Evolutionary conservation across 306 rosid species (phyloP), one percentile per base, ranked within the genome.

Genomic region (Urtica urens): DNA sequence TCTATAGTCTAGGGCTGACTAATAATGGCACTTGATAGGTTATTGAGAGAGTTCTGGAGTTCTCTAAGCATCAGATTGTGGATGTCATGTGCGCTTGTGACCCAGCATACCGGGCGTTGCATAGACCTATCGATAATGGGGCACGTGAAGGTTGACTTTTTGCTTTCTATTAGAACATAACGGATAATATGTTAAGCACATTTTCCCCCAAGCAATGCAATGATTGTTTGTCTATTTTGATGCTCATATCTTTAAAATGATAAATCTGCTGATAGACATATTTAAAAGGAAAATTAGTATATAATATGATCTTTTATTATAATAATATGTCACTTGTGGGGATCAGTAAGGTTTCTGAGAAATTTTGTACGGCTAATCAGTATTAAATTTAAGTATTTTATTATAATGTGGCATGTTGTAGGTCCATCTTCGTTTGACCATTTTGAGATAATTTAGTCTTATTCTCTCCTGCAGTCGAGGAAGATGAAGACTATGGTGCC

Each of bases 21-120:
- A n/a, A n/a, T n/a, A n/a, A n/a, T n/a, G n/a, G n/a, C n/a, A n/a
- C n/a, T n/a, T n/a, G 16, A 53, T 79, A 90, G 99, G 74, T 81
- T 60, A 90, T 90, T 46, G 99, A 90, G 71, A 79, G 99, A 71
- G 83, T 85, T 77, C 75, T 90, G 59, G 99, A 90, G 82, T 81
- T 90, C 34, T 76, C 95, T 44, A 72, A 86, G 76, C 94, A 27
- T 75, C 99, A 90, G 66, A 77, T 90, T 59, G 75, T 73, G 85
- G 99, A 85, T 75, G 63, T 85, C 16, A 85, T 90, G 95, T 90
- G 85, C 71, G 95, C 92, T 52, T 77, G 66, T 64, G 99, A 90
- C 69, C 94, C 99, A 59, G 70, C 95, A 39, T 90, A 72, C 58
- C 92, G 93, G 38, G 94, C 96, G 3, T 66, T 82, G 67, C 93